phyloP scores from a whole-genome alignment of 208 protist genomes.

The Acanthamoeba lenticulata region DNA sequence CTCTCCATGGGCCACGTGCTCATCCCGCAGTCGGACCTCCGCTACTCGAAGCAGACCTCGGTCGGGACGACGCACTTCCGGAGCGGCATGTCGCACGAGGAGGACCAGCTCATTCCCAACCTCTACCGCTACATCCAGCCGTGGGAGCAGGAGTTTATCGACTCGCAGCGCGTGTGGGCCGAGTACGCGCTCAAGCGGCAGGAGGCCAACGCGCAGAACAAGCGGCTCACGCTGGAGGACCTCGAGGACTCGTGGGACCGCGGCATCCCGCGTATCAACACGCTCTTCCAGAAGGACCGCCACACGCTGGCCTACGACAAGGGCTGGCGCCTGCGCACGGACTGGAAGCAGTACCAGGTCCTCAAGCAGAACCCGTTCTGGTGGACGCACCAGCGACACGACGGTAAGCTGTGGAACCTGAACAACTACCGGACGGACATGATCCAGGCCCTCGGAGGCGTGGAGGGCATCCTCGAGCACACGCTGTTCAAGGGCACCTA shows the following conservation, averaged over 20 bases:
- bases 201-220: conserved; percentile 97
- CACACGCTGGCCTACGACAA: conserved; percentile 99
- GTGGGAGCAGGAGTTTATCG: conserved; percentile 99
- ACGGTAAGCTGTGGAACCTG: conserved; percentile 99
- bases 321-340: conserved; percentile 98
- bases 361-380: conserved; percentile 99
- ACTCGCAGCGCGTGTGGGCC: conserved; percentile 99
- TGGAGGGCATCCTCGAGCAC: conserved; percentile 99
- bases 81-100: conserved; percentile 98
- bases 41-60: conserved; percentile 98
- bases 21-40: conserved; percentile 99
- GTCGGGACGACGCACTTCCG: conserved; percentile 99
- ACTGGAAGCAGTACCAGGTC: conserved; percentile 99
- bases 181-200: conserved; percentile 98
- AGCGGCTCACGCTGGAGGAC: conserved; percentile 98
- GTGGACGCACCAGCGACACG: conserved; percentile 99
- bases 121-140: conserved; percentile 99
- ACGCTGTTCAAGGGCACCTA: conserved; percentile 99
- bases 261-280: conserved; percentile 99
- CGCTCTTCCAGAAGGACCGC: conserved; percentile 99
- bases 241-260: conserved; percentile 99
- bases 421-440: conserved; percentile 99
- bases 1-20: conserved; percentile 99
- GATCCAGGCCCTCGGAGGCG: conserved; percentile 99
- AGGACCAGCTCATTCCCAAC: conserved; percentile 99